Evolutionary conservation across 768 basidiomycete genomes (phyloP).

Genomic region (Termitomyces sp.): DNA sequence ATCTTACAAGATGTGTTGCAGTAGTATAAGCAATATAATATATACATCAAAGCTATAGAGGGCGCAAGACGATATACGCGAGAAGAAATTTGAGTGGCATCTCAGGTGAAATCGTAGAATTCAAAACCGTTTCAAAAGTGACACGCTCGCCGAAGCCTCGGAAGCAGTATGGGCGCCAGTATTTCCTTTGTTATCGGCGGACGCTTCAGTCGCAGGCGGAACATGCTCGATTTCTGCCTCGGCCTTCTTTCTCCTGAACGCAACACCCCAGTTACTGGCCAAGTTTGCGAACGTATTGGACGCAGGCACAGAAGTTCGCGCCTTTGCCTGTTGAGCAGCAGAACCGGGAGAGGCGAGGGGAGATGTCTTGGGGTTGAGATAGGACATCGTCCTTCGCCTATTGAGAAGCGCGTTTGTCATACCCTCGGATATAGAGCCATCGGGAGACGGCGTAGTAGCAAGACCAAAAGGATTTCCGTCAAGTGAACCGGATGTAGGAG

Average conservation of each 20-base stretch:
- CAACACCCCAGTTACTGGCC: slow-evolving; percentile 61
- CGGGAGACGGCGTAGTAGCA: slow-evolving; percentile 51
- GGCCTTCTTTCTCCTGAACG: slow-evolving; percentile 50
- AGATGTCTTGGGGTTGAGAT: slow-evolving; percentile 51
- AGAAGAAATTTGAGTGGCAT: too few species aligned
- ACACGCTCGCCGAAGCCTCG: slow-evolving; percentile 11
- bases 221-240: slow-evolving; percentile 5
- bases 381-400: slow-evolving; percentile 58
- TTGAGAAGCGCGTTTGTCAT: slow-evolving; percentile 40
- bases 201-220: neutral
- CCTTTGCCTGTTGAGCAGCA: slow-evolving; percentile 23
- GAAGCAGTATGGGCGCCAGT: neutral
- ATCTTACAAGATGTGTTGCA: neutral
- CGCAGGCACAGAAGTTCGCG: slow-evolving; percentile 33
- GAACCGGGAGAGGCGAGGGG: slow-evolving; percentile 34
- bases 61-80: neutral
- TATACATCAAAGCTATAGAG: neutral
- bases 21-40: neutral
- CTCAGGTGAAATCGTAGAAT: neutral
- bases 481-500: slow-evolving; percentile 40
- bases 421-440: slow-evolving; percentile 60
- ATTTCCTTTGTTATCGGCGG: slow-evolving; percentile 4
- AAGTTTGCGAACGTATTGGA: slow-evolving; percentile 52
- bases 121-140: slow-evolving; percentile 19
- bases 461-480: slow-evolving; percentile 37